Percentiles rank a stretch among this genome's conserved stretches.
Conservation (phyloP, 495 filamentous ascomycete species). For the Parachaetomium inaequale region DNA sequence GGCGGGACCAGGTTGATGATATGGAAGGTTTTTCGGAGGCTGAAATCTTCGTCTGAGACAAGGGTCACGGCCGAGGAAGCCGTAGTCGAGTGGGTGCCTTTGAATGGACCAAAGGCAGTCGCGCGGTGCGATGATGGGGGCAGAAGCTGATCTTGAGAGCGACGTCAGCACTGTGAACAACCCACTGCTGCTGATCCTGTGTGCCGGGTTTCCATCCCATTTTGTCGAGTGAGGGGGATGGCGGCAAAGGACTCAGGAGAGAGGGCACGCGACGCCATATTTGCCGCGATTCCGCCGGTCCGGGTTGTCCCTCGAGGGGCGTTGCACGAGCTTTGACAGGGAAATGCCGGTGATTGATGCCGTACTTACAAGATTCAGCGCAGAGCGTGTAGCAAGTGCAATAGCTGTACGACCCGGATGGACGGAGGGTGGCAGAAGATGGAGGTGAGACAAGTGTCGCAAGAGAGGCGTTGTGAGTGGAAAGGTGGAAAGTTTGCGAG, state of each 20-base stretch:
- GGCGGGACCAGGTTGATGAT: constrained; percentile 58
- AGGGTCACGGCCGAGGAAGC: constrained; percentile 62
- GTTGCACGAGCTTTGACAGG: constrained; percentile 5
- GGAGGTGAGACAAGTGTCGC: constrained; percentile 6
- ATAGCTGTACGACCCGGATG: not conserved
- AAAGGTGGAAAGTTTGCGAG: constrained; percentile 16
- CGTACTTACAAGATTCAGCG: constrained; percentile 8
- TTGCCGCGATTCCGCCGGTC: constrained; percentile 1
- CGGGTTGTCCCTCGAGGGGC: constrained; percentile 11
- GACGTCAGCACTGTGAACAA: constrained; percentile 9
- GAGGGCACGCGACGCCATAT: constrained; percentile 5
- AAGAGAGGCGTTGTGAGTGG: constrained; percentile 8
- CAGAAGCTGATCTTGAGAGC: not conserved
- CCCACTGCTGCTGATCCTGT: not conserved
- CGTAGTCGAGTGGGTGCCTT: constrained; percentile 66
- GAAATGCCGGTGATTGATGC: not conserved
- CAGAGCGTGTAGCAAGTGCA: not conserved
- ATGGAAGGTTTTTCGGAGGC: constrained; percentile 59
- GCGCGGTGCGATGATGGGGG: constrained; percentile 1
- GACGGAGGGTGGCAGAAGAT: not conserved
- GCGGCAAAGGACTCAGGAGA: not conserved
- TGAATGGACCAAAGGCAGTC: constrained; percentile 66
- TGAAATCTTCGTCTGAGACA: constrained; percentile 77
- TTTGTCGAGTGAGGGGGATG: not conserved
- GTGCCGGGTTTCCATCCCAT: not conserved